Conservation (phyloP, 805 yeast genomes). For the Schwanniomyces sp. region DNA sequence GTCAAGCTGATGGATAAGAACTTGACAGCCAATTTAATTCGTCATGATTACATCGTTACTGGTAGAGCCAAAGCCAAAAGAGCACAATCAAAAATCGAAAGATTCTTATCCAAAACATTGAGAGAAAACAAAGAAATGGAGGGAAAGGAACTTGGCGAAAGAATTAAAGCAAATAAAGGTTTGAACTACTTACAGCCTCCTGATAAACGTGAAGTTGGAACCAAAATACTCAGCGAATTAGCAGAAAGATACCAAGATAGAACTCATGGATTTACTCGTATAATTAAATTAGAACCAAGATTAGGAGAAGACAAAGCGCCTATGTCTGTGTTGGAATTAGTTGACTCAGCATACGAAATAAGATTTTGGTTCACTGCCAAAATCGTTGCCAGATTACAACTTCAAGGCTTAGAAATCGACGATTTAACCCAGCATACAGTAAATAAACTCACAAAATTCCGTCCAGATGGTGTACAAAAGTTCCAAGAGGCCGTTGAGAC, state of each 20-base stretch:
- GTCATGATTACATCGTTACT: conserved; percentile 45
- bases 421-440: conserved; percentile 56
- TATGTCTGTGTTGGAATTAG: conserved; percentile 83
- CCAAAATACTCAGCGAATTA: conserved; percentile 68
- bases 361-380: conserved; percentile 78
- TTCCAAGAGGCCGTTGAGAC: conserved; percentile 65
- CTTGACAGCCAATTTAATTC: conserved; percentile 41
- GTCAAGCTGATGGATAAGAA: conserved; percentile 45
- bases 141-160: conserved; percentile 11
- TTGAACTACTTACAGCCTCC: conserved; percentile 50
- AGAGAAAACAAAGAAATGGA: conserved; percentile 20
- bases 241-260: conserved; percentile 63
- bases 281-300: conserved; percentile 80
- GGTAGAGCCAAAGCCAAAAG: conserved; percentile 44
- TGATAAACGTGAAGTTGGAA: conserved; percentile 37
- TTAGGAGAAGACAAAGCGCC: conserved; percentile 84
- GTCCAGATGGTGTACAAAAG: conserved; percentile 50
- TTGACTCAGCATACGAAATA: conserved; percentile 65
- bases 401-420: conserved; percentile 54
- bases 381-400: conserved; percentile 75
- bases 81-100: conserved; percentile 42
- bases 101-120: conserved; percentile 33
- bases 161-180: conserved; percentile 13
- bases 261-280: conserved; percentile 82
- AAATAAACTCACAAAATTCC: conserved; percentile 43